phyloP scores from a whole-genome alignment of 2,329 filamentous ascomycete species.

The Periconia digitata region DNA sequence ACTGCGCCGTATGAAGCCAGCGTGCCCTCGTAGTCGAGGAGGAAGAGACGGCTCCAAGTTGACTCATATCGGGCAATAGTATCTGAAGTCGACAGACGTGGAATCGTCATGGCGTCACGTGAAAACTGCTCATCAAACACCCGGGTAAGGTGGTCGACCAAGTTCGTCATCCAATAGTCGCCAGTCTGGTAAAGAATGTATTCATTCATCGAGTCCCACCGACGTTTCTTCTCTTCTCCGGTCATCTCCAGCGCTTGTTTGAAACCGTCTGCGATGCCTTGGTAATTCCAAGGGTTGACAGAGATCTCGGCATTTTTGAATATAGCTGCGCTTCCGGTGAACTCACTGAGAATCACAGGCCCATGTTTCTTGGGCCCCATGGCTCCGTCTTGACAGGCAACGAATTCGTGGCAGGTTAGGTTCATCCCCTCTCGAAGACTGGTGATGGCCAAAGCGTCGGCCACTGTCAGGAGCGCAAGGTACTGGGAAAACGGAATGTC shows the following conservation, averaged over 20 bases:
- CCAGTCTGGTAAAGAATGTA: slow-evolving; percentile 82
- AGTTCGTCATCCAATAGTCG: slow-evolving; percentile 79
- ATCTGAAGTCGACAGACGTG: slow-evolving; percentile 71
- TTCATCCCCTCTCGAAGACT: slow-evolving; percentile 98
- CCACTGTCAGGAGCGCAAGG: slow-evolving; percentile 84
- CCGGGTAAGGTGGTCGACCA: slow-evolving; percentile 68
- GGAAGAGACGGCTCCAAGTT: slow-evolving; percentile 73
- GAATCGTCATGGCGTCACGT: slow-evolving; percentile 82
- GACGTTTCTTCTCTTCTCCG: slow-evolving; percentile 68
- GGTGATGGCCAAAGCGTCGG: slow-evolving; percentile 91
- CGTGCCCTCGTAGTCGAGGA: slow-evolving; percentile 93
- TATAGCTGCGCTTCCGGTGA: slow-evolving; percentile 86
- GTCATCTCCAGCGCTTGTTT: slow-evolving; percentile 79
- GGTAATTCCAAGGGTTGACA: slow-evolving; percentile 95
- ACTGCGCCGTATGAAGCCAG: slow-evolving; percentile 84
- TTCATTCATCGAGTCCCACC: slow-evolving; percentile 74
- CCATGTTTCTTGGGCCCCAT: slow-evolving; percentile 72
- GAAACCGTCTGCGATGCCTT: slow-evolving; percentile 83
- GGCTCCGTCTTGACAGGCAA: slow-evolving; percentile 87
- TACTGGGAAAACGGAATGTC: slow-evolving; percentile 93
- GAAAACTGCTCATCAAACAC: slow-evolving; percentile 83
- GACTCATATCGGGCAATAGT: slow-evolving; percentile 67
- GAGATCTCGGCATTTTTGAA: slow-evolving; percentile 79
- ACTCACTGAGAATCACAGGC: slow-evolving; percentile 89
- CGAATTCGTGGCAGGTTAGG: slow-evolving; percentile 88